phyloP scores from a whole-genome alignment of 192 early-diverging fungal species.

The Lobosporangium transversale region DNA sequence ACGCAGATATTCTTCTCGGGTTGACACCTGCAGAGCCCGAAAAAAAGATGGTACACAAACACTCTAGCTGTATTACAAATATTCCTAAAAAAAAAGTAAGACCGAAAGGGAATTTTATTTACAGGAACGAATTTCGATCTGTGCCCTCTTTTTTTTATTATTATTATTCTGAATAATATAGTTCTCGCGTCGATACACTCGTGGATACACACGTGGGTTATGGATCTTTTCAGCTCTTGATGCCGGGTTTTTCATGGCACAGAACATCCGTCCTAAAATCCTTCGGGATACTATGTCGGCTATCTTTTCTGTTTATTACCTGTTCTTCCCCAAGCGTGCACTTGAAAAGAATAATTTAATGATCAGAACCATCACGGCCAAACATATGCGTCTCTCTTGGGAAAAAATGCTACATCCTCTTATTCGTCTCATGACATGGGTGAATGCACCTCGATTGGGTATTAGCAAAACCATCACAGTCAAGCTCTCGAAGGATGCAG shows the following conservation, averaged over 20 bases:
- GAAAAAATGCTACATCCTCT: conserved; percentile 84
- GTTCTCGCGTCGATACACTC: conserved; percentile 75
- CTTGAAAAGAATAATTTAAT: conserved; percentile 86
- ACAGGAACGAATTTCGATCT: too few relatives aligned
- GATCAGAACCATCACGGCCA: conserved; percentile 78
- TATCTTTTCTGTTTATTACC: conserved; percentile 83
- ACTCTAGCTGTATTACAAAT: too few relatives aligned
- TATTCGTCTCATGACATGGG: conserved; percentile 60
- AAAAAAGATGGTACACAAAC: conserved; percentile 35
- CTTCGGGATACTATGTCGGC: conserved; percentile 81
- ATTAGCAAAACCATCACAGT: conserved; percentile 43
- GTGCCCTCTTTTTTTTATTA: conserved; percentile 3
- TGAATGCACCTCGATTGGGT: conserved; percentile 53
- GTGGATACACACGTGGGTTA: conserved; percentile 89
- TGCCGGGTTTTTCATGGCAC: conserved; percentile 93
- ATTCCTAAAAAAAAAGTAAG: too few relatives aligned
- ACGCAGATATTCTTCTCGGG: conserved; percentile 40
- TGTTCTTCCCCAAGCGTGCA: conserved; percentile 85
- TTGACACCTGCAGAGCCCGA: conserved; percentile 41
- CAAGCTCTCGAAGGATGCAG: conserved; percentile 32
- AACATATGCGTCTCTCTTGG: conserved; percentile 92
- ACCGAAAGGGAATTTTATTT: too few relatives aligned
- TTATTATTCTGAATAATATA: conserved; percentile 11
- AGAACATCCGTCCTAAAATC: conserved; percentile 77
- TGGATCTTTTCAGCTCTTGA: conserved; percentile 93